Evolutionary conservation across 2,329 filamentous ascomycete species (phyloP).

Genomic region (Colletotrichum lini): DNA sequence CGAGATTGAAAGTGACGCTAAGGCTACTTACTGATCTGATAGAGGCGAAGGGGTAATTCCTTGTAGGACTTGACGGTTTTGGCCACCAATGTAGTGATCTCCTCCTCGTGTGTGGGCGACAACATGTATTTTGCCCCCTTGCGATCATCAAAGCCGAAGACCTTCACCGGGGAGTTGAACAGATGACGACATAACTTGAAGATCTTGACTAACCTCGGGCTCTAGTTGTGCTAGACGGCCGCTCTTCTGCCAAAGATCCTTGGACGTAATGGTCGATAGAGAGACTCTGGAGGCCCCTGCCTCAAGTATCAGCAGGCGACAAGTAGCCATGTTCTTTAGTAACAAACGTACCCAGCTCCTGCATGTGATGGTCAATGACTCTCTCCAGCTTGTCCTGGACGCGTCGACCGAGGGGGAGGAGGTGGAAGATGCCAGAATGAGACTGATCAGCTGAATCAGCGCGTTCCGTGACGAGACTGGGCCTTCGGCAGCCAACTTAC

Average conservation of each 20-base stretch:
- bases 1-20: neutral
- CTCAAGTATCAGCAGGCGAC: conserved; percentile 9
- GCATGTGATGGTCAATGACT: conserved; percentile 93
- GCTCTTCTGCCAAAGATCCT: conserved; percentile 85
- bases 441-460: conserved; percentile 65
- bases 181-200: neutral
- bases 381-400: conserved; percentile 91
- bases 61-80: conserved; percentile 85
- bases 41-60: conserved; percentile 86
- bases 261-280: conserved; percentile 87
- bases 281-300: conserved; percentile 84
- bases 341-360: conserved; percentile 70
- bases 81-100: conserved; percentile 88
- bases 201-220: conserved; percentile 73
- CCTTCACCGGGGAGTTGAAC: conserved; percentile 60
- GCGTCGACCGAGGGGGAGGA: conserved; percentile 87
- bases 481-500: conserved; percentile 56
- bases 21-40: conserved; percentile 81
- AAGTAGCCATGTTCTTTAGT: neutral
- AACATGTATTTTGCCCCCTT: conserved; percentile 82
- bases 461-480: neutral
- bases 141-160: conserved; percentile 86
- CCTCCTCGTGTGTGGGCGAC: conserved; percentile 95
- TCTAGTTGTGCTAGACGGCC: conserved; percentile 81
- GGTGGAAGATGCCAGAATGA: conserved; percentile 91